Conservation (phyloP, 306 rosid species). For the Acmispon strigosus region DNA sequence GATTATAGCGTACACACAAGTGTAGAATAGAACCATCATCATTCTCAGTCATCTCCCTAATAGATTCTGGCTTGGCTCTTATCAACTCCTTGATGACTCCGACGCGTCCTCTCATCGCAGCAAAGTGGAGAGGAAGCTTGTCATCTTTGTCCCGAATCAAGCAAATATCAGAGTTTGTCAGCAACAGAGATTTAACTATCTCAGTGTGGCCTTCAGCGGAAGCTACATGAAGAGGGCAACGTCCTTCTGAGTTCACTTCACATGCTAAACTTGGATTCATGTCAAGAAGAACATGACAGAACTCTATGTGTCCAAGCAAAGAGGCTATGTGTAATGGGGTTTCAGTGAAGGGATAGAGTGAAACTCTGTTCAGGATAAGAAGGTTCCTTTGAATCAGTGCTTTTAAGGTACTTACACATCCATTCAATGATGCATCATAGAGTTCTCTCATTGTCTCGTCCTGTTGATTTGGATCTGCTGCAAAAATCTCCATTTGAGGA, state of each 20-base stretch:
- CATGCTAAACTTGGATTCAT: background rate
- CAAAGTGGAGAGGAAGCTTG: constrained; percentile 31
- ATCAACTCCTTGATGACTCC: constrained; percentile 9
- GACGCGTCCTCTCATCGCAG: constrained; percentile 26
- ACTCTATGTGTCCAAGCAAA: constrained; percentile 26
- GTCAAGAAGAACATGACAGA: constrained; percentile 12
- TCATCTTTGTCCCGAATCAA: constrained; percentile 19
- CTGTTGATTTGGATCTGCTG: background rate
- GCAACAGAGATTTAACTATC: constrained; percentile 10
- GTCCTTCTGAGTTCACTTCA: constrained; percentile 26
- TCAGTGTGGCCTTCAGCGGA: constrained; percentile 24
- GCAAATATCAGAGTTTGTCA: background rate
- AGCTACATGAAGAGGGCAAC: constrained; percentile 32
- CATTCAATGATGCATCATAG: constrained; percentile 21
- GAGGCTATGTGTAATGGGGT: constrained; percentile 33
- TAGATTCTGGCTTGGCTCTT: background rate
- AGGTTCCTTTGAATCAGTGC: background rate
- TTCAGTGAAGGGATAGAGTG: constrained; percentile 12
- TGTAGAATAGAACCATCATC: constrained; percentile 19
- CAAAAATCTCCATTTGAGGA: background rate
- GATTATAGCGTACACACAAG: constrained; percentile 19
- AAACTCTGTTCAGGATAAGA: constrained; percentile 1
- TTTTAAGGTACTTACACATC: constrained; percentile 19
- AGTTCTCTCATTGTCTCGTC: constrained; percentile 2
- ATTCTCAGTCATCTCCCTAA: background rate